Conservation (phyloP, 371 early-diverging fungal genomes). For the Hamiltosporidium tvaerminnensis region DNA sequence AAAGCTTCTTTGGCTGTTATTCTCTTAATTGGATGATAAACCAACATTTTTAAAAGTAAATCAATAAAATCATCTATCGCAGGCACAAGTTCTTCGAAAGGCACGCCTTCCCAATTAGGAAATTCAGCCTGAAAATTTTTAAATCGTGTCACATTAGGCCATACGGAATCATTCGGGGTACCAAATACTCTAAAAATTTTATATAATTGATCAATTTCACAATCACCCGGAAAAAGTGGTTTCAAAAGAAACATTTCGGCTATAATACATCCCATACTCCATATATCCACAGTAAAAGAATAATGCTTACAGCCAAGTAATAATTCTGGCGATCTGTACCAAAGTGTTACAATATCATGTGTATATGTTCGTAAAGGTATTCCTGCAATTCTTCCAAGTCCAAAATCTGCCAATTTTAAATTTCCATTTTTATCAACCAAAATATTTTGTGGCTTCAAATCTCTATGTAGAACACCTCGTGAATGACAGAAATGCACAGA, state of each 20-base stretch:
- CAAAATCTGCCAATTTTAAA: constrained; percentile 78
- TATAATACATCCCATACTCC: constrained; percentile 94
- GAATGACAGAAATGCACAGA: constrained; percentile 83
- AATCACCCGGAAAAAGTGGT: constrained; percentile 84
- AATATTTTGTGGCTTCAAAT: constrained; percentile 80
- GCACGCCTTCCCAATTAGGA: constrained; percentile 25
- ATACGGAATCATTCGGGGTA: constrained; percentile 42
- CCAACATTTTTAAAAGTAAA: constrained; percentile 46
- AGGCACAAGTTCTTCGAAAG: constrained; percentile 13
- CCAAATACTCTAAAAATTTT: constrained; percentile 63
- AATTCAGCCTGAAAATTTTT: constrained; percentile 48
- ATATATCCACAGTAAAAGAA: constrained; percentile 86
- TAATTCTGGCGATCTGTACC: constrained; percentile 92
- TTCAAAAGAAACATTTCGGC: constrained; percentile 64
- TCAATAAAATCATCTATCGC: constrained; percentile 19
- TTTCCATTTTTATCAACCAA: constrained; percentile 71
- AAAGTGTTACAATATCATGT: constrained; percentile 87
- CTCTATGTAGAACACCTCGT: constrained; percentile 77
- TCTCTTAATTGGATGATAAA: constrained; percentile 49
- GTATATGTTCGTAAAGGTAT: constrained; percentile 81
- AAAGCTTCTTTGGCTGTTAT: constrained; percentile 44
- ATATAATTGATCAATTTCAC: constrained; percentile 86
- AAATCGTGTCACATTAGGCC: constrained; percentile 39
- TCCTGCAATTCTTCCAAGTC: constrained; percentile 74
- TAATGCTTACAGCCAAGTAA: constrained; percentile 80